These are phyloP conservation scores for Irpex lacteus DNA, from an alignment of 1,284 basidiomycete genomes.

Conservation along the genomic window DNA sequence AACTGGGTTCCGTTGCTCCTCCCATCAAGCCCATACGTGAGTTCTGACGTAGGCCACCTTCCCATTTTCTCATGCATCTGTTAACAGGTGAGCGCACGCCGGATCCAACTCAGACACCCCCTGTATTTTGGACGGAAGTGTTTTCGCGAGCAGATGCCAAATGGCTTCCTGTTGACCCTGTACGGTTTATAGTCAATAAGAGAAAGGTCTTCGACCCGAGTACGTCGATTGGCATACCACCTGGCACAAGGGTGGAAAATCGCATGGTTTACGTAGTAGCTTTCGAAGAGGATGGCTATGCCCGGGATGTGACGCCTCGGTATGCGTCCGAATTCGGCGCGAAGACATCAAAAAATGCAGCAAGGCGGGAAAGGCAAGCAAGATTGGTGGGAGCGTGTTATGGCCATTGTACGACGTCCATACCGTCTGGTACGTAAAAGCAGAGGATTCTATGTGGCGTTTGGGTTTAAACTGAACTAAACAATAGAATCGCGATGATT, in stretches of 20 bases:
- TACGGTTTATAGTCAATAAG: slow-evolving; percentile 79
- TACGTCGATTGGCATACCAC: slow-evolving; percentile 30
- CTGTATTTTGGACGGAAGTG: slow-evolving; percentile 97
- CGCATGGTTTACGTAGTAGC: slow-evolving; percentile 93
- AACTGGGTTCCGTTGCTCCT: slow-evolving; percentile 23
- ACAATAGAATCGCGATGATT: slow-evolving; percentile 81
- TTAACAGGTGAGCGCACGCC: slow-evolving; percentile 24
- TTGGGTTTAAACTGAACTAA: neutral
- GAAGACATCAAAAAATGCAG: slow-evolving; percentile 81
- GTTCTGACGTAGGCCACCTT: neutral
- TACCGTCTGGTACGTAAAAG: slow-evolving; percentile 68
- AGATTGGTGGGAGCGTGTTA: slow-evolving; percentile 85
- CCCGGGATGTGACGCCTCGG: slow-evolving; percentile 70
- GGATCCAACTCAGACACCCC: slow-evolving; percentile 67
- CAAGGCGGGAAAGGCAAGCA: slow-evolving; percentile 68
- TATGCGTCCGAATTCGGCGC: slow-evolving; percentile 84
- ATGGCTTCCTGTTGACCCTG: slow-evolving; percentile 93
- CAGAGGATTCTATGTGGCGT: neutral
- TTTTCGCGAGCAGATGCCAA: slow-evolving; percentile 89
- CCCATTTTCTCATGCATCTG: neutral
- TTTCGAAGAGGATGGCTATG: slow-evolving; percentile 88
- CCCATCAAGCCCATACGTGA: slow-evolving; percentile 14
- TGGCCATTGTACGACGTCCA: slow-evolving; percentile 63
- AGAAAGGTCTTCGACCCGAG: slow-evolving; percentile 84
- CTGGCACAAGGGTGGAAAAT: slow-evolving; percentile 55